Base-by-base conservation (phyloP, 305 asterid genomes). In the Solanum hybrid region DNA sequence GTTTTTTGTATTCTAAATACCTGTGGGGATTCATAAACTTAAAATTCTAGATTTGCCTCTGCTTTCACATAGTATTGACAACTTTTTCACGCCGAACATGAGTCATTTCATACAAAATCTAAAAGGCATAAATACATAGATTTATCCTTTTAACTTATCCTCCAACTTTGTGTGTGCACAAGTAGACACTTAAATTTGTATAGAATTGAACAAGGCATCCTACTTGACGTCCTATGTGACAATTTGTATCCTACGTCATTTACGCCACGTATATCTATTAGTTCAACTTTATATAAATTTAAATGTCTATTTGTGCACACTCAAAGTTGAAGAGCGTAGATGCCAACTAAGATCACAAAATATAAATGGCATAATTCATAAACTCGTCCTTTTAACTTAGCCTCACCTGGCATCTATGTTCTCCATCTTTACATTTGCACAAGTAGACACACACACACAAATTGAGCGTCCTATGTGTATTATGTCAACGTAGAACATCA, bases 381-480 rank as follows among this genome's bases (percentile, higher is more conserved):
- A 42, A 42, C 56, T 42, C 0, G 56, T 42, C 2, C 17, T 12
- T 12, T 42, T 42, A 42, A 42, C 17, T 42, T 42, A 0, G 19
- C 7, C 22, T 45, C 56, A 42, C 0, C 19, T 45, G 7, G 0
- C 60, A 45, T 45, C 60, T 45, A 45, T 45, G 0, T 1, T 45
- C 22, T 45, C 22, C 60, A 45, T 45, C 60, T 45, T 45, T 45
- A 5, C 1, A 45, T 45, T 45, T 45, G 19, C 60, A 2, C 19
- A 45, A 45, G 60, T 14, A 45, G 3, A 45, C 60, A 45, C 60
- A 13, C 60, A 45, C 4, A 38, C 1, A 34, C 56, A 42, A 42
- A 42, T 42, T 42, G 3, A 0, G 2, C 1, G 10, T 56, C 4
- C 10, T 17, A 56, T 0, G 10, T 17, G 9, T 56, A 56, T 56